Evolutionary conservation across 257 asterid genomes (phyloP).

Genomic region (Parsonsia alboflavescens): DNA sequence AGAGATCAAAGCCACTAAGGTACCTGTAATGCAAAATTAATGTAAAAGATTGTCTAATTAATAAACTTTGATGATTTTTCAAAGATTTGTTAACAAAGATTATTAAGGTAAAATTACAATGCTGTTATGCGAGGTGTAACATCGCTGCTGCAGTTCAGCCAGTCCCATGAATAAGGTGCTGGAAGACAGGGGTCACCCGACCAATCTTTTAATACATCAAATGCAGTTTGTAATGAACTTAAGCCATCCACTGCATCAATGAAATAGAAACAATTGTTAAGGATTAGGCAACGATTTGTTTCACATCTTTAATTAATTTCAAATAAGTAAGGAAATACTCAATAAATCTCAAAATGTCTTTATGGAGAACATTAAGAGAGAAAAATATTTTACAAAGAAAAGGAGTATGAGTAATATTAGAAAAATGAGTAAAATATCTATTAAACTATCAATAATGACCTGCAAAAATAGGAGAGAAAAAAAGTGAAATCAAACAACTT

Average conservation of each 20-base stretch:
- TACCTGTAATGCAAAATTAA: constrained; percentile 19
- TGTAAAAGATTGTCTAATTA: no score
- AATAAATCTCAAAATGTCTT: no score
- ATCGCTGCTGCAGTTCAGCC: constrained; percentile 50
- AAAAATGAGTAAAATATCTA: no score
- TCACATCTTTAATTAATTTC: no score
- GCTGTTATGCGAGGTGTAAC: constrained; percentile 63
- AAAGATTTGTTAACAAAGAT: no score
- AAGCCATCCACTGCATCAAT: constrained; percentile 36
- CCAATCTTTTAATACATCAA: constrained; percentile 38
- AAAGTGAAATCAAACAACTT: no score
- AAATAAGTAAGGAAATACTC: no score
- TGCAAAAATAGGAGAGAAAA: no score
- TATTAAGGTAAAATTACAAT: constrained; percentile 28
- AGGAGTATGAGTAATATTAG: no score
- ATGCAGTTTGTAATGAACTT: constrained; percentile 30
- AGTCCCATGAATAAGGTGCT: constrained; percentile 56
- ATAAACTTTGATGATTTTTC: not conserved
- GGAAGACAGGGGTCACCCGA: constrained; percentile 78
- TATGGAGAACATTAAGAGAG: no score
- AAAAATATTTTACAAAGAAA: no score
- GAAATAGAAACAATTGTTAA: not conserved
- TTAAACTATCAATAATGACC: no score
- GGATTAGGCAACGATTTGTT: not conserved
- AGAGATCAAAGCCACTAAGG: constrained; percentile 26